These are phyloP conservation scores for Dictyostelium firmibasis DNA, from an alignment of 78 protist genomes.

Conservation along the genomic window DNA sequence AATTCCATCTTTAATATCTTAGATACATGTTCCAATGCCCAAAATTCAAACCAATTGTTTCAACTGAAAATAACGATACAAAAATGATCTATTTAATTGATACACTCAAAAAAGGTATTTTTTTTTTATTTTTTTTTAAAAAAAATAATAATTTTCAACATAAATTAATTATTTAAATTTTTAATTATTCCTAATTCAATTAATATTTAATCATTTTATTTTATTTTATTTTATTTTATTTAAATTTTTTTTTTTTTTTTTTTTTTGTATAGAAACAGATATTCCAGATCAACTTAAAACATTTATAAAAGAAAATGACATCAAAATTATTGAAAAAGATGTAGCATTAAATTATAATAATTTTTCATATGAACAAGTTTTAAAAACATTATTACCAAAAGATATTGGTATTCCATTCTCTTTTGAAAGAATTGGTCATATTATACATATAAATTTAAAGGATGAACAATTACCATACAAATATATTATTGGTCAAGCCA, in stretches of 20 bases:
- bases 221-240: too few relatives aligned
- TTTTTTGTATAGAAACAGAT: neutral
- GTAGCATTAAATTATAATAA: conserved; percentile 56
- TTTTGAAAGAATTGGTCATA: conserved; percentile 96
- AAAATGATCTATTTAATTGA: conserved; percentile 39
- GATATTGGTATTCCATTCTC: conserved; percentile 79
- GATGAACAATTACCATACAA: conserved; percentile 89
- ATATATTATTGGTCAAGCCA: conserved; percentile 91
- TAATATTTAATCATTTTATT: too few relatives aligned
- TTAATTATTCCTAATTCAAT: too few relatives aligned
- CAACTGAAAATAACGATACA: neutral
- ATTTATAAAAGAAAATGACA: conserved; percentile 14
- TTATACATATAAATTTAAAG: conserved; percentile 95
- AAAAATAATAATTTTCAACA: too few relatives aligned
- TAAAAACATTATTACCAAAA: conserved; percentile 74
- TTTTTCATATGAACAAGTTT: conserved; percentile 62
- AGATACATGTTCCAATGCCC: conserved; percentile 4
- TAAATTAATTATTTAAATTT: too few relatives aligned
- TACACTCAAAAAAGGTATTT: conserved; percentile 11
- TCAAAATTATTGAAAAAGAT: conserved; percentile 28
- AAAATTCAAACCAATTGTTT: conserved; percentile 18
- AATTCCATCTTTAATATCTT: neutral
- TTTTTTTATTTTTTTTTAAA: too few relatives aligned
- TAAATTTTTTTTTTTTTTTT: too few relatives aligned
- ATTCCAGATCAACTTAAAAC: conserved; percentile 39